Evolutionary conservation across 108 stramenopile genomes (phyloP), one percentile per base, ranked within the genome.

Genomic region (Fistulifera pelliculosa): DNA sequence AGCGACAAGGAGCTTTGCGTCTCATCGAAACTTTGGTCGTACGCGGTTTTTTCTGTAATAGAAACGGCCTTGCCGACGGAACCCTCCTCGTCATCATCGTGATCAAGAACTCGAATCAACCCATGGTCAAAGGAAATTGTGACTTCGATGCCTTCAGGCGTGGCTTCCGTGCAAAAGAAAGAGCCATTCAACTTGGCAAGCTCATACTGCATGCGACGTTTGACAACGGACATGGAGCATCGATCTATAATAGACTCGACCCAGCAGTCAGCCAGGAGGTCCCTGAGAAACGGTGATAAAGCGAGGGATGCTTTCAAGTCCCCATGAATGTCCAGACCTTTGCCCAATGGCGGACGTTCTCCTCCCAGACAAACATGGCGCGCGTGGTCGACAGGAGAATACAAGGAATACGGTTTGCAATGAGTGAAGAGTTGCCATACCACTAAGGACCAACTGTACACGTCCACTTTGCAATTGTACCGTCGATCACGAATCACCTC

Each of bases 401-500:
- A 66, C 41, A 25, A 21, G 5, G 48, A 38, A 60, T 55, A 72
- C 4, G 71, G 71, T 47, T 50, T 61, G 15, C 47, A n/a, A 12
- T 52, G 50, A 43, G 23, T 44, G 0, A 72, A 25, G 48, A 72
- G 55, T 56, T 72, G 65, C 41, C 50, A 66, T 23, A 72, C 40
- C 16, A 74, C 53, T 45, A 86, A 66, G 21, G 61, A 64, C 61
- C 78, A 80, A 27, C 73, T 69, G 54, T 80, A 81, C 18, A 73
- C 68, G 49, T 86, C 85, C 12, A 76, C 69, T 48, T 71, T 77
- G 54, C 41, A 38, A 49, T 71, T 71, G 68, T 80, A 76, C 7
- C 38, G 22, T n/a, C 38, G 1, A 12, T 27, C 38, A 24, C 57
- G 22, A 12, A 59, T 55, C 41, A 64, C 35, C 56, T 75, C 77